phyloP scores from a whole-genome alignment of 106 monocot genomes.

The Hemerocallis citrina region DNA sequence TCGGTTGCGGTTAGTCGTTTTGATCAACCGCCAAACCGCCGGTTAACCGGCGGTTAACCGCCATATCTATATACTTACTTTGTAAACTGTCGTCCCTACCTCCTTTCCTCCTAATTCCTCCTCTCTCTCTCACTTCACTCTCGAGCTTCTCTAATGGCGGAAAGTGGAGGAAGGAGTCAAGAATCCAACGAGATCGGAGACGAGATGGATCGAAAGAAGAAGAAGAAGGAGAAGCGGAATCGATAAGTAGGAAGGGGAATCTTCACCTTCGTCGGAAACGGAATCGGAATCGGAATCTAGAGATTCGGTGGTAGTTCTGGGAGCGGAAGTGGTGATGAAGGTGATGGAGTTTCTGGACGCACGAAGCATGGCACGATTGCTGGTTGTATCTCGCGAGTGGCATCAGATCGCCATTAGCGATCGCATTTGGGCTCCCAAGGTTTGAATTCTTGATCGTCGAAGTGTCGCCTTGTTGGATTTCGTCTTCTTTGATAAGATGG shows the following conservation, averaged over 20 bases:
- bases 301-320: slow-evolving; percentile 42
- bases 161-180: background rate
- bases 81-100: background rate
- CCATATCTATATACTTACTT: too few species aligned
- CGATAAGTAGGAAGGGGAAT: too few species aligned
- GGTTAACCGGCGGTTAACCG: too few species aligned
- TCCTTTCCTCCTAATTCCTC: background rate
- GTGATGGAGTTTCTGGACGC: slow-evolving; percentile 37
- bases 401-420: slow-evolving; percentile 31
- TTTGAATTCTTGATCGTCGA: background rate
- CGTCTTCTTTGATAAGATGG: background rate
- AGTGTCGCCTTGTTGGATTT: background rate
- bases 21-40: too few species aligned
- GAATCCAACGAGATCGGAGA: background rate
- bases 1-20: too few species aligned
- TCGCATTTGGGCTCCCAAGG: slow-evolving; percentile 51
- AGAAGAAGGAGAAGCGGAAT: too few species aligned
- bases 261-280: too few species aligned
- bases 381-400: slow-evolving; percentile 38
- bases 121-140: background rate
- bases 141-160: background rate
- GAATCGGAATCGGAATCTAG: background rate
- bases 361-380: slow-evolving; percentile 66
- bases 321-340: slow-evolving; percentile 41
- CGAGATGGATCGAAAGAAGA: too few species aligned